phyloP scores from a whole-genome alignment of 768 basidiomycete genomes.

The Kwoniella mangroviensis region DNA sequence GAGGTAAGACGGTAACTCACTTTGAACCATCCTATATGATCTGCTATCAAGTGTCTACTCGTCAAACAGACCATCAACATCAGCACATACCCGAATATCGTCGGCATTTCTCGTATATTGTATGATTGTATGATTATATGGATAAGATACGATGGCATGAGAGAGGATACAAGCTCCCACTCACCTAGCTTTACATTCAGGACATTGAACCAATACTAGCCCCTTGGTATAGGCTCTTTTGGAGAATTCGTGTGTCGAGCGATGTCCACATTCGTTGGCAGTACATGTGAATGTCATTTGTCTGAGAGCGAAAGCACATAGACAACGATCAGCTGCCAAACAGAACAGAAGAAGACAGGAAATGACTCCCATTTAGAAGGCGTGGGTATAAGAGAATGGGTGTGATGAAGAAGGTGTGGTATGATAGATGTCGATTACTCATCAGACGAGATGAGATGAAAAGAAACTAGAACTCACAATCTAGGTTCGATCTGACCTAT shows the following conservation, averaged over 20 bases:
- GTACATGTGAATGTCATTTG: constrained; percentile 58
- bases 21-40: constrained; percentile 58
- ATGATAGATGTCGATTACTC: background rate
- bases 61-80: background rate
- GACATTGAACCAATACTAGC: constrained; percentile 89
- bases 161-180: constrained; percentile 38
- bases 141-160: constrained; percentile 3
- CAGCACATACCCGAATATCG: too few relatives aligned
- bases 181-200: constrained; percentile 83
- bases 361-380: background rate
- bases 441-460: background rate
- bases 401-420: background rate
- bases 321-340: background rate
- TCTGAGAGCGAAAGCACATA: constrained; percentile 21
- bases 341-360: too few relatives aligned
- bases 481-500: constrained; percentile 45
- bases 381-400: background rate
- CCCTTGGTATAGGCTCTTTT: constrained; percentile 83
- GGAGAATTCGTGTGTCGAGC: constrained; percentile 87
- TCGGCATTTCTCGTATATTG: too few relatives aligned
- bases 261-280: constrained; percentile 65
- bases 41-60: constrained; percentile 56
- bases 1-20: constrained; percentile 26
- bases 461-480: constrained; percentile 31
- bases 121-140: background rate